Conservation (phyloP, 2,329 filamentous ascomycete species). For the Epichloe aotearoae region DNA sequence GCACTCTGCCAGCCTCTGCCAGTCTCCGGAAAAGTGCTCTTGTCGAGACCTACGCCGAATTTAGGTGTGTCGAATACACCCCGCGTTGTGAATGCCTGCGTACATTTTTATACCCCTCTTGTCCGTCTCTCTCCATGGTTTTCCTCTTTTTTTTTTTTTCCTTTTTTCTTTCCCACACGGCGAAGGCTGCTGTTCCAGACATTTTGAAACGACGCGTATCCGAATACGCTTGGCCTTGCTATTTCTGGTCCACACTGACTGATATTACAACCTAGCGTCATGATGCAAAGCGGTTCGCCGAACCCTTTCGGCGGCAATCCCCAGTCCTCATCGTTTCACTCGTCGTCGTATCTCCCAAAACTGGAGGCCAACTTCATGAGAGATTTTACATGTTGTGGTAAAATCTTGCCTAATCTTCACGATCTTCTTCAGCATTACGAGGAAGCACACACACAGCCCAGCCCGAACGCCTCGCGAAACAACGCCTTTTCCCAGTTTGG, state of each 20-base stretch:
- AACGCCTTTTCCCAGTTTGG: conserved; percentile 28
- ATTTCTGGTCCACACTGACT: neutral
- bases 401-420: conserved; percentile 80
- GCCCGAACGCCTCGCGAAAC: conserved; percentile 27
- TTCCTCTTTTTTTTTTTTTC: neutral
- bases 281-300: conserved; percentile 94
- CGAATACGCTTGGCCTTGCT: neutral
- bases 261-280: conserved; percentile 47
- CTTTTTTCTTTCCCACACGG: neutral
- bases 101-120: too few relatives aligned
- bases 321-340: conserved; percentile 91
- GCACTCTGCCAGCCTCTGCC: conserved; percentile 6
- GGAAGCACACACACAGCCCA: conserved; percentile 72
- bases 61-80: too few relatives aligned
- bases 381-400: conserved; percentile 90
- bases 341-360: conserved; percentile 90
- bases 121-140: neutral
- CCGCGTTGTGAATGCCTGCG: too few relatives aligned
- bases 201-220: neutral
- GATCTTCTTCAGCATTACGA: conserved; percentile 95
- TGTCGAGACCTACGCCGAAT: too few relatives aligned
- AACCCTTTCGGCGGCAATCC: conserved; percentile 46
- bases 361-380: conserved; percentile 96
- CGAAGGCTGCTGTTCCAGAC: too few relatives aligned
- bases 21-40: too few relatives aligned